A percentile compares a stretch with the other conserved stretches of the same genome.
Conservation (phyloP, 1,284 basidiomycete species). For the Marasmius tenuissimus region DNA sequence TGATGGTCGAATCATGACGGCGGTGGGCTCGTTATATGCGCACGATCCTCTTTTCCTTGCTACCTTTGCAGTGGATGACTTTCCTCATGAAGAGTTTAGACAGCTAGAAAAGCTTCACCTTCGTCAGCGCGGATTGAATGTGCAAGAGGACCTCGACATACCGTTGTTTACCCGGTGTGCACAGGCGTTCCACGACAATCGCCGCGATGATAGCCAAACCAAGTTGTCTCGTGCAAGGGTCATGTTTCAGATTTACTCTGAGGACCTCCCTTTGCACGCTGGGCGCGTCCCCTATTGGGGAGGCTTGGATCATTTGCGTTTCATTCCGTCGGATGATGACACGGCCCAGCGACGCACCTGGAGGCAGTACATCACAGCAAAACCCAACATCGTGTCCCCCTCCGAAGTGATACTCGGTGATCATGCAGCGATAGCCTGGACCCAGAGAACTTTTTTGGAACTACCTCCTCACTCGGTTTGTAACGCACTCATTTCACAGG, state of each 20-base stretch:
- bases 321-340: slow-evolving; percentile 35
- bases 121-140: slow-evolving; percentile 23
- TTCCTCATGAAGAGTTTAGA: neutral
- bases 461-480: slow-evolving; percentile 21
- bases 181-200: slow-evolving; percentile 21
- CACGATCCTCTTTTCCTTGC: neutral
- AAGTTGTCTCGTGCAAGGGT: slow-evolving; percentile 23
- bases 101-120: neutral
- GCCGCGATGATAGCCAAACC: slow-evolving; percentile 7
- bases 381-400: slow-evolving; percentile 36
- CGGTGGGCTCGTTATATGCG: neutral
- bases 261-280: slow-evolving; percentile 29
- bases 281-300: slow-evolving; percentile 24
- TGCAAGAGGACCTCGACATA: slow-evolving; percentile 25
- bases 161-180: slow-evolving; percentile 33
- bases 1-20: neutral
- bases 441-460: slow-evolving; percentile 36
- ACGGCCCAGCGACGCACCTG: neutral
- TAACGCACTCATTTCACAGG: neutral
- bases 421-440: slow-evolving; percentile 42
- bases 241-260: slow-evolving; percentile 33
- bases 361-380: slow-evolving; percentile 18
- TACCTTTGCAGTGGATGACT: neutral
- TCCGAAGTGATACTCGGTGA: slow-evolving; percentile 32
- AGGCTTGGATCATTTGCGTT: slow-evolving; percentile 30